These are phyloP conservation scores for Saccharomycopsis fodiens DNA, from an alignment of 805 yeast genomes.

Conservation along the genomic window DNA sequence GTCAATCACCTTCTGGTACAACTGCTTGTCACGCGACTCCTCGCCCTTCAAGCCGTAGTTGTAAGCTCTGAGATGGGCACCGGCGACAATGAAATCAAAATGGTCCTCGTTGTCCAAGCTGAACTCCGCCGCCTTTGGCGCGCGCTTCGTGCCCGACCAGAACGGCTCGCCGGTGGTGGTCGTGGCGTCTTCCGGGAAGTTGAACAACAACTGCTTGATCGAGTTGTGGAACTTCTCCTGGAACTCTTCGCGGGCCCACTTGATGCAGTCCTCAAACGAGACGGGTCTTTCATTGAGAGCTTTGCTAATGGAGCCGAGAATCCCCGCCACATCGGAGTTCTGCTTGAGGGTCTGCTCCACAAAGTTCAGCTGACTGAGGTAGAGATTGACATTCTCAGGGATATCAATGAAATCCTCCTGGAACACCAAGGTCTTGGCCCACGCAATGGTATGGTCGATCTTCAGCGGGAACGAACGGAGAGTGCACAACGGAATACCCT, in stretches of 20 bases:
- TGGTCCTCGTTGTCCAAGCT: conserved; percentile 73
- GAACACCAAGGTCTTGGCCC: conserved; percentile 88
- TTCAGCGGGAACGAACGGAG: conserved; percentile 95
- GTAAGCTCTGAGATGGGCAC: conserved; percentile 84
- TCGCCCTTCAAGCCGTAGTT: conserved; percentile 86
- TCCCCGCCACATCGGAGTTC: conserved; percentile 76
- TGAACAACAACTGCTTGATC: conserved; percentile 81
- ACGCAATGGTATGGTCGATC: conserved; percentile 97
- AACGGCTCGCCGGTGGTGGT: conserved; percentile 89
- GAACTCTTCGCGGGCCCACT: conserved; percentile 90
- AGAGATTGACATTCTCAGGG: conserved; percentile 90
- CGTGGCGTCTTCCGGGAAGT: conserved; percentile 90
- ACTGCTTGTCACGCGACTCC: conserved; percentile 34
- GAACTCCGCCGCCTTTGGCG: conserved; percentile 79
- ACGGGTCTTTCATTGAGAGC: conserved; percentile 78
- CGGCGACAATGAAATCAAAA: conserved; percentile 76
- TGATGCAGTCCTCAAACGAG: conserved; percentile 86
- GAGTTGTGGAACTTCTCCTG: conserved; percentile 81
- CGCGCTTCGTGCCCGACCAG: conserved; percentile 98
- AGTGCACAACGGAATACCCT: conserved; percentile 94
- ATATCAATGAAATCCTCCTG: conserved; percentile 85
- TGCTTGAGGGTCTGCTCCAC: conserved; percentile 89
- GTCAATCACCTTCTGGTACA: conserved; percentile 48
- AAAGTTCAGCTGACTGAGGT: conserved; percentile 84
- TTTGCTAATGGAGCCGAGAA: conserved; percentile 70